Evolutionary conservation across 805 yeast genomes (phyloP), one percentile per base, ranked within the genome.

Genomic region (Metschnikowia arizonensis): DNA sequence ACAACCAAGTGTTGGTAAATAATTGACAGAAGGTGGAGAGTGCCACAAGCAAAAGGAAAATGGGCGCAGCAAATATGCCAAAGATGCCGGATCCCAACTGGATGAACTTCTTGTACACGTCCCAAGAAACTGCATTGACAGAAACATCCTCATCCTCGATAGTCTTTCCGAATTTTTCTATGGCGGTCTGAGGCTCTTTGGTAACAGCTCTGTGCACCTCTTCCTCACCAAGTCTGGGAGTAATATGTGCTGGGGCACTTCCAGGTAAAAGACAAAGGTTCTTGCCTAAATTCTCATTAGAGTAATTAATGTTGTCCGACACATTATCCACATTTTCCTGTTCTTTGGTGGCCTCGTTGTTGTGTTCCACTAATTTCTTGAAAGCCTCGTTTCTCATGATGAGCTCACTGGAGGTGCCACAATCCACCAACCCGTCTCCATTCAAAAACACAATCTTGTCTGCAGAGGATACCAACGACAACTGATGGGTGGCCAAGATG

Each of bases 311-410:
- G 4, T 33, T 35, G 14, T 37, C 43, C 14, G 33, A 39, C 17
- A 54, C 74, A 57, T 45, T 65, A 71, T 40, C 58, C 52, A 15
- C 60, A 7, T 33, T 21, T 15, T 67, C 62, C 44, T 70, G 52
- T 14, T 40, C 42, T 62, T 61, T 48, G 12, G 47, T 47, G 14
- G 46, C 42, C 11, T 60, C 64, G 28, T 53, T 46, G 46, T 73
- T 65, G 53, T 64, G 78, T 34, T 76, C 73, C 66, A 82, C 70
- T 54, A 83, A 67, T 11, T 73, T 69, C 17, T 63, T 64, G 56
- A 86, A 82, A 7, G 69, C 73, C 2, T 55, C 41, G 50, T 77
- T 82, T 46, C 65, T 57, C 5, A 33, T 40, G 15, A 49, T 49
- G 45, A 71, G 63, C 43, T 69, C 68, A 4, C 56, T 49, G 18